Evolutionary conservation across 352 stramenopile genomes (phyloP), one percentile per base, ranked within the genome.

Genomic region (Pythium aphanidermatum): DNA sequence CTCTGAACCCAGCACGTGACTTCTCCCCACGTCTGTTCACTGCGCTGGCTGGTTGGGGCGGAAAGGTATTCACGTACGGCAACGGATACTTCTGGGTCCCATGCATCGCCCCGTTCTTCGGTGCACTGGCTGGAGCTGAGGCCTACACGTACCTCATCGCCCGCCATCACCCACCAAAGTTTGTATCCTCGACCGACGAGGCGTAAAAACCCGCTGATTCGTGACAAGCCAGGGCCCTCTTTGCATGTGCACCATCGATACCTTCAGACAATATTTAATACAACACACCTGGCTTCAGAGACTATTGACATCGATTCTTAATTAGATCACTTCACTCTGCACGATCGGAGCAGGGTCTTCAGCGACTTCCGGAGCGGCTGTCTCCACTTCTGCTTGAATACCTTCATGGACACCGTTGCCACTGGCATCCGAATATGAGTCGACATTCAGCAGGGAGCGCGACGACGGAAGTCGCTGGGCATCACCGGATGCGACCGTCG

Each of bases 11-110:
- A 9, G 74, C 74, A 12, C 74, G 77, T 30, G 77, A 89, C 47
- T 81, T 89, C 43, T 62, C 67, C 6, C 75, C 75, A 34, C 75
- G 75, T 16, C 8, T 87, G 13, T 85, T 85, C 61, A 87, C 75
- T 23, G 57, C 63, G 12, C 52, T 76, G 17, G 68, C 73, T 41
- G 75, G 75, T 34, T 87, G 75, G 75, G 75, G 75, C 29, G 61
- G 65, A 16, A 65, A 81, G 27, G 75, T 87, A 17, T 87, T 87
- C 63, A 79, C 72, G 25, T 65, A 71, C 50, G 63, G 60, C 47
- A 70, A 77, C 35, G 63, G 74, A 8, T 91, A 88, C 65, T 91
- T 91, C 56, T 87, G 69, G 75, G 74, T 88, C 30, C 75, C 75
- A 7, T 67, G 82, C 50, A 45, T 88, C 14, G 79, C 75, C 1